These are phyloP conservation scores for Alliaria petiolata DNA, from an alignment of 345 rosid species.

Conservation along the genomic window DNA sequence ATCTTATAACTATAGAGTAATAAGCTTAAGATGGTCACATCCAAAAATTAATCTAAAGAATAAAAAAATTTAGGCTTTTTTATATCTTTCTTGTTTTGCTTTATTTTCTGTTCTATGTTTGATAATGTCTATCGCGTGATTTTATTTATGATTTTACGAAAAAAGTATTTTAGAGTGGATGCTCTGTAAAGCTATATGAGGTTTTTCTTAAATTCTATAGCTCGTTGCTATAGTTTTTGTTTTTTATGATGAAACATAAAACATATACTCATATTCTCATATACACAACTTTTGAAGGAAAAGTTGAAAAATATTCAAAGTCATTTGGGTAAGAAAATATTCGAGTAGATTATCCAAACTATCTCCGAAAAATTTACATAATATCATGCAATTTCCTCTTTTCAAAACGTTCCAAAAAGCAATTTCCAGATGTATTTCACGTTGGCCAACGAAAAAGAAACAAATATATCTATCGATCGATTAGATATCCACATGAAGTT, in stretches of 20 bases:
- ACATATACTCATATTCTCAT: background rate
- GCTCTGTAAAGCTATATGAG: background rate
- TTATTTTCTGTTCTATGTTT: background rate
- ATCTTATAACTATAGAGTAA: constrained; percentile 19
- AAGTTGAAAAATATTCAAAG: background rate
- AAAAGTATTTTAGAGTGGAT: background rate
- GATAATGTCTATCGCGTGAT: background rate
- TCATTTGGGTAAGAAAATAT: background rate
- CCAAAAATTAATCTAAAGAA: background rate
- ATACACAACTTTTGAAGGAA: background rate
- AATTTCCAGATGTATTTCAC: background rate
- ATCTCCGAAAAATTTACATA: background rate
- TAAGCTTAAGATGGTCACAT: constrained; percentile 9
- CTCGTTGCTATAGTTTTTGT: background rate
- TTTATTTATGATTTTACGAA: background rate
- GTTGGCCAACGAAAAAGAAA: background rate
- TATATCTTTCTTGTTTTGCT: background rate
- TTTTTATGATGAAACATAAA: background rate
- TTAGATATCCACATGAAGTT: background rate
- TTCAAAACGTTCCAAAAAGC: background rate
- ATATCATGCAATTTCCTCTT: background rate
- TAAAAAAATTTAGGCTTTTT: background rate
- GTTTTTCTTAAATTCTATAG: background rate
- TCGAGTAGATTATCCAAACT: background rate
- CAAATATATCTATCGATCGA: background rate